Base-by-base conservation (phyloP, 164 flowering plant species). In the Akebia trifoliata region DNA sequence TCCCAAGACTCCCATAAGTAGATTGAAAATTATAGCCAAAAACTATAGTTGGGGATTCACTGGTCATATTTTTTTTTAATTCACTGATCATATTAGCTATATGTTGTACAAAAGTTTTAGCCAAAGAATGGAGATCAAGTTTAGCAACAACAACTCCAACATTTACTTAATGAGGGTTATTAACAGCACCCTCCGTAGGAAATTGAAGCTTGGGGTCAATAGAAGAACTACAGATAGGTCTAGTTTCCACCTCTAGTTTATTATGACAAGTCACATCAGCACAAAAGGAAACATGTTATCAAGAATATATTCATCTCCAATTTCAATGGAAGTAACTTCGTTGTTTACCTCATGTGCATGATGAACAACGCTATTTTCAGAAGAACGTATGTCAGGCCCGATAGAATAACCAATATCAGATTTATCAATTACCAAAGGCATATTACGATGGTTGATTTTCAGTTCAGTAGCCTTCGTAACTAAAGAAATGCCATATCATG, bases 391-490 rank as follows among this genome's bases (percentile, higher is more conserved):
- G 22, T 22, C 63, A 37, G 57, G n/a, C n/a, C n/a, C 58, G 37
- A 30, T 22, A 17, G 65, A 63, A 46, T 69, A 74, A 61, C 60
- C 74, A 6, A 17, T 22, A 14, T 62, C 64, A 45, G 78, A 65
- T 59, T 73, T 59, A 55, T 39, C 61, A 25, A 8, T 58, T 42
- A 26, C 53, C 36, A 58, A 69, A 38, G 68, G 65, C 37, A 17
- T 43, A 36, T 5, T 46, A 26, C 12, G 43, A 21, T 38, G 31
- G 21, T 42, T 34, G 50, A 38, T 31, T 54, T 54, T 22, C 15
- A 39, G 17, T 56, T 56, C 50, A 38, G 30, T 45, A 17, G 57
- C 47, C 34, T 42, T 36, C 34, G 50, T 10, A 48, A 2, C 68
- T 64, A 49, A 32, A 55, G 21, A 45, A 28, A 44, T 10, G 20